Evolutionary conservation across 352 stramenopile species (phyloP).

Genomic region (Pythium rishiriense): DNA sequence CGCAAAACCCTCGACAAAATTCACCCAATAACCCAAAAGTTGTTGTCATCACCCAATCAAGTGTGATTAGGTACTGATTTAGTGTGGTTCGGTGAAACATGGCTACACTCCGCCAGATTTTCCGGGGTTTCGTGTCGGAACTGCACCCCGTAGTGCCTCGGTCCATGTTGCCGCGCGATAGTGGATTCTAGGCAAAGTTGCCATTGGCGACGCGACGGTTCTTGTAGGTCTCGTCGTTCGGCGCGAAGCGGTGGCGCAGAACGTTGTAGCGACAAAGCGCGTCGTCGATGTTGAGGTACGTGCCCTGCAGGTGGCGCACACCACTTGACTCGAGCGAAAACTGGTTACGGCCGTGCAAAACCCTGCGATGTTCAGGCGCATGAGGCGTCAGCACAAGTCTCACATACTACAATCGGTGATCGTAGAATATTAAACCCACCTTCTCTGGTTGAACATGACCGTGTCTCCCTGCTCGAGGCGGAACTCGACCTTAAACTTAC

Average conservation of each 20-base stretch:
- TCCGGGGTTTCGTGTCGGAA: no score
- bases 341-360: slow-evolving; percentile 79
- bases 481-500: slow-evolving; percentile 74
- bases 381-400: background rate
- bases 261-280: slow-evolving; percentile 83
- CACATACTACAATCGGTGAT: background rate
- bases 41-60: no score
- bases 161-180: no score
- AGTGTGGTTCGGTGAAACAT: background rate
- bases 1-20: background rate
- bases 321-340: slow-evolving; percentile 70
- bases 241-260: slow-evolving; percentile 55
- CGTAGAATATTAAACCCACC: no score
- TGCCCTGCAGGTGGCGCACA: slow-evolving; percentile 81
- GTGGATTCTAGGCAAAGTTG: slow-evolving; percentile 47
- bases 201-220: slow-evolving; percentile 73
- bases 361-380: slow-evolving; percentile 19
- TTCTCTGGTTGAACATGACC: slow-evolving; percentile 85
- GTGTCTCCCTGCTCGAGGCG: slow-evolving; percentile 76
- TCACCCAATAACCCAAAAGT: slow-evolving; percentile 6
- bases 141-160: no score
- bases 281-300: slow-evolving; percentile 89
- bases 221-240: slow-evolving; percentile 41
- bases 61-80: background rate
- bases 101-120: slow-evolving; percentile 18